Evolutionary conservation across 2,329 filamentous ascomycete genomes (phyloP).

Genomic region (Kalaharituber pfeilii): DNA sequence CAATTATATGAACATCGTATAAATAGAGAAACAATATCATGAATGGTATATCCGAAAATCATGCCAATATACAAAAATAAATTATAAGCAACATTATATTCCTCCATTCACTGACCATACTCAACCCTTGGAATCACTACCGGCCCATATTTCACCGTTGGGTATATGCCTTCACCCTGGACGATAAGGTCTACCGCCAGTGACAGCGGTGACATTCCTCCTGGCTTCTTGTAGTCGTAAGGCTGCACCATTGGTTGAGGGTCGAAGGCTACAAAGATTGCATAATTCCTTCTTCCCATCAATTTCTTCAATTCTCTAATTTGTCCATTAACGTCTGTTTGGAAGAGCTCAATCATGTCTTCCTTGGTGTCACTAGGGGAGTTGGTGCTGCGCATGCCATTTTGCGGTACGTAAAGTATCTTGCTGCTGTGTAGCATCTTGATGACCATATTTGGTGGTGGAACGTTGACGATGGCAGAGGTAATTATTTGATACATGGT

Average conservation of each 20-base stretch:
- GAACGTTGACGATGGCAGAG: constrained; percentile 77
- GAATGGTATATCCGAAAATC: too few species aligned
- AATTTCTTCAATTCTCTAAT: constrained; percentile 72
- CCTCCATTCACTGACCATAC: constrained; percentile 34
- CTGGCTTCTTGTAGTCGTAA: constrained; percentile 30
- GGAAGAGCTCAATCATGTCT: constrained; percentile 99
- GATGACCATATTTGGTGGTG: constrained; percentile 67
- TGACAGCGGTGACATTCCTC: constrained; percentile 39
- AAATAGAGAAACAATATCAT: too few species aligned
- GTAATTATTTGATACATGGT: constrained; percentile 71
- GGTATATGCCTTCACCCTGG: constrained; percentile 70
- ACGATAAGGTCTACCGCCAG: constrained; percentile 94
- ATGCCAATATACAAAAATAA: too few species aligned
- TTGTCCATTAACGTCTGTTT: constrained; percentile 73
- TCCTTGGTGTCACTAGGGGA: constrained; percentile 84
- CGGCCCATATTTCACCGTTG: constrained; percentile 87
- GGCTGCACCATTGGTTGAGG: constrained; percentile 29
- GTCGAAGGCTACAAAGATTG: constrained; percentile 85
- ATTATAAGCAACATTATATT: too few species aligned
- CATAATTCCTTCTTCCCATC: constrained; percentile 86
- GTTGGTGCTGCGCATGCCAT: constrained; percentile 55
- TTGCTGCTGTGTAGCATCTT: constrained; percentile 83
- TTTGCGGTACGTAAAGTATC: constrained; percentile 73
- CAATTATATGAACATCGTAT: too few species aligned
- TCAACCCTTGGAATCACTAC: constrained; percentile 83